Base-by-base conservation (phyloP, 2,329 filamentous ascomycete genomes). In the Neodidymelliopsis sp. region DNA sequence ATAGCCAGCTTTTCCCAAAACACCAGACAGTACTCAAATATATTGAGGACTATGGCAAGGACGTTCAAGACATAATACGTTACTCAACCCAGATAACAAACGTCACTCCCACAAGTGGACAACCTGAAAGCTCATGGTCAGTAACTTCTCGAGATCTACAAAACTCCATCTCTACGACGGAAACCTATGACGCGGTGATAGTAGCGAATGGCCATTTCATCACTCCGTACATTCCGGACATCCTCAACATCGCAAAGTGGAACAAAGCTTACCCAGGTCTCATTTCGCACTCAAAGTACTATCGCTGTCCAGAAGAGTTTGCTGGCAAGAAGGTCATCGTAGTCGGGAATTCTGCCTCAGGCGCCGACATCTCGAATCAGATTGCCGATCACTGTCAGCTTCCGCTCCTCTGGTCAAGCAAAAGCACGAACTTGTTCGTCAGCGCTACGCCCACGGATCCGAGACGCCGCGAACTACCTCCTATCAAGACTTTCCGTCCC, bases 321-420 rank as follows among this genome's bases (percentile, higher is more conserved):
- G 66, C 69, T 1, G 79, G 77, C 42, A 88, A 78, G 69, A 95
- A 90, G 71, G 89, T 94, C 9, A 72, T 97, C 4, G 81, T 97
- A 0, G 85, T 97, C 0, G 93, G 93, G 8, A 94, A 90, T 62
- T 88, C 88, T 0, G 88, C 91, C 0, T 96, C 90, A 0, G 93
- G 91, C 0, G 75, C 91, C 12, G 93, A 97, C 65, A 90, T 97
- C 60, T 87, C 87, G 12, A 75, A 79, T 2, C 93, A 97, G 68
- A 88, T 97, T 60, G 82, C 80, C 38, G 66, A 75, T 5, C 78
- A 85, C 25, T 85, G 84, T 65, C 73, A 76, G 2, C 86, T 84
- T 9, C 70, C 69, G 2, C 73, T 94, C 1, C 73, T 93, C n/a
- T 68, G 65, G 65, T 65, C 62, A 1, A 57, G 42, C 56, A 25